Evolutionary conservation across 129 eudicot species (phyloP).

Genomic region (Centella asiatica): DNA sequence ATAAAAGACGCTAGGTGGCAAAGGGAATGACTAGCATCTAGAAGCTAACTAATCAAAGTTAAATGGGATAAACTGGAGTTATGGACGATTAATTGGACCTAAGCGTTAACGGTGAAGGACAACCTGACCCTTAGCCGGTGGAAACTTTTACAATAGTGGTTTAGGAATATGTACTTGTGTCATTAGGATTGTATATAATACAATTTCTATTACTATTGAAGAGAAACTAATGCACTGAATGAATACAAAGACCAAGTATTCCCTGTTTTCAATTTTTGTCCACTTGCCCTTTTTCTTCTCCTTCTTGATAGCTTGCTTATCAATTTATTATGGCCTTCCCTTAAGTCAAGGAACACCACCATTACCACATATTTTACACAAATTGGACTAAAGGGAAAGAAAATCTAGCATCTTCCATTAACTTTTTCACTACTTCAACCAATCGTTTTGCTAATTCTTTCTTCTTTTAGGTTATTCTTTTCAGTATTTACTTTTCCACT

Average conservation of each 20-base stretch:
- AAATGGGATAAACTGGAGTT: no score
- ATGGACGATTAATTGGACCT: no score
- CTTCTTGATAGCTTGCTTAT: not conserved
- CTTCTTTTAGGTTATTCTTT: not conserved
- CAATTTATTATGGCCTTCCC: constrained; percentile 6
- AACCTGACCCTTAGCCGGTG: no score
- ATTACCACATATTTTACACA: not conserved
- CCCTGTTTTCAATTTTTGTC: constrained; percentile 3
- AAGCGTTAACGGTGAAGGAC: no score
- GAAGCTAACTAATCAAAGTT: no score
- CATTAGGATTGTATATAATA: not conserved
- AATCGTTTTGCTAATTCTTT: not conserved
- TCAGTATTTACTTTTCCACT: not conserved
- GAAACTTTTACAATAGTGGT: no score
- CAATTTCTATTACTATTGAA: no score
- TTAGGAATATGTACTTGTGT: no score
- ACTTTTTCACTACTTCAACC: constrained; percentile 5
- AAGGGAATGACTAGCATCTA: no score
- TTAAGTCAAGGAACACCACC: constrained; percentile 17
- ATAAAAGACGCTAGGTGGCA: no score
- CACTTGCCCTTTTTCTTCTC: constrained; percentile 10
- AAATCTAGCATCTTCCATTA: constrained; percentile 19
- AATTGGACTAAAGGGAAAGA: not conserved
- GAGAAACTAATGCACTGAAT: not conserved
- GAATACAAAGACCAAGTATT: not conserved